Percentiles rank a stretch among this genome's conserved stretches.
Conservation (phyloP, 2,329 filamentous ascomycete species). For the Colletotrichum falcatum region DNA sequence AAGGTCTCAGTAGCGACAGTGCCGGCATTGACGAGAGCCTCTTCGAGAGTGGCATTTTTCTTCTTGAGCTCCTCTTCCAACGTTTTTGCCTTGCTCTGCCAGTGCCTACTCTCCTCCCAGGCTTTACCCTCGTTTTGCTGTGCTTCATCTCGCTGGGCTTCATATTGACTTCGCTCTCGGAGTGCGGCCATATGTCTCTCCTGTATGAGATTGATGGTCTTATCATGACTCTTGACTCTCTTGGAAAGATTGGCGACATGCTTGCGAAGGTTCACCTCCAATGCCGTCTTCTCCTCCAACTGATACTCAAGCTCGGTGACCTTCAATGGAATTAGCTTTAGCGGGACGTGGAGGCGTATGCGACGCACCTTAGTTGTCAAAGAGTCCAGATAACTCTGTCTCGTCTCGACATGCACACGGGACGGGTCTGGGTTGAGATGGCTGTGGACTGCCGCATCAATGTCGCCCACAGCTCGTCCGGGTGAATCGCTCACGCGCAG, state of each 20-base stretch:
- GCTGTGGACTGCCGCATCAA: conserved; percentile 28
- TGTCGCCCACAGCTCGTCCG: conserved; percentile 8
- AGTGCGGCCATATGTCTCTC: conserved; percentile 62
- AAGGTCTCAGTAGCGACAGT: conserved; percentile 43
- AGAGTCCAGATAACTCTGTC: conserved; percentile 49
- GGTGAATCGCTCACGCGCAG: conserved; percentile 30
- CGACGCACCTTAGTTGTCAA: conserved; percentile 53
- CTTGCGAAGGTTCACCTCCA: conserved; percentile 42
- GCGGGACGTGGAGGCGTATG: not conserved
- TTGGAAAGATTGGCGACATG: conserved; percentile 41
- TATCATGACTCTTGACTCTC: conserved; percentile 59
- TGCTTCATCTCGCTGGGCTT: conserved; percentile 59
- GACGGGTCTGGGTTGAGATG: conserved; percentile 31
- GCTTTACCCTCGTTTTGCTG: conserved; percentile 53
- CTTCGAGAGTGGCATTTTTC: conserved; percentile 49
- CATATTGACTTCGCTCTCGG: conserved; percentile 61
- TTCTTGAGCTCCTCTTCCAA: conserved; percentile 54
- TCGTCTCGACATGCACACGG: conserved; percentile 30
- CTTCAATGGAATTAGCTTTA: conserved; percentile 44
- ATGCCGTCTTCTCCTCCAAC: conserved; percentile 47
- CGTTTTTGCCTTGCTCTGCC: conserved; percentile 51
- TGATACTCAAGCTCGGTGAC: conserved; percentile 53
- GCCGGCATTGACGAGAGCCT: conserved; percentile 48
- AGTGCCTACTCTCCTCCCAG: conserved; percentile 52
- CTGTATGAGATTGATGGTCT: conserved; percentile 59